These are phyloP conservation scores for Fusarium fracticaudum DNA, from an alignment of 2,329 filamentous ascomycete genomes.

Conservation along the genomic window DNA sequence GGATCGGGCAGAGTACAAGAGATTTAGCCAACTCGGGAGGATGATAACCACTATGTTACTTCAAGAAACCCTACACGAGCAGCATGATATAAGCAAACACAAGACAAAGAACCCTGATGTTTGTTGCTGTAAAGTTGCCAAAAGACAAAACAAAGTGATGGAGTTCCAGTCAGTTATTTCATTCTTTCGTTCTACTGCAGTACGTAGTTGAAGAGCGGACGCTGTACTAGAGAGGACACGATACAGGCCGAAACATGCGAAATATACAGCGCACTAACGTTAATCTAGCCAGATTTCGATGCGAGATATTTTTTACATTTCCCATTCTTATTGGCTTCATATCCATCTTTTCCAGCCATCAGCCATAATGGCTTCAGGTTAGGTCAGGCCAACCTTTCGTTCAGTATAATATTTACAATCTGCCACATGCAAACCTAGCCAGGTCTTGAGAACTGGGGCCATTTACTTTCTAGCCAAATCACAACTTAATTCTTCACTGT, in stretches of 20 bases:
- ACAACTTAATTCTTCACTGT: neutral
- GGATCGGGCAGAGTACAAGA: neutral
- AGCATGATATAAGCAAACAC: neutral
- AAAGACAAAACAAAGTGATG: neutral
- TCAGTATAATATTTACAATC: rapidly evolving
- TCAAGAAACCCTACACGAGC: neutral
- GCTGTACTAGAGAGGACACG: neutral
- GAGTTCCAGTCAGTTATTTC: too few species aligned
- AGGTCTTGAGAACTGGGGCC: neutral
- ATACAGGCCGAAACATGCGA: neutral
- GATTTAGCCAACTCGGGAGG: neutral
- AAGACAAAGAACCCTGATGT: too few species aligned
- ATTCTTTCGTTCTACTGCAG: too few species aligned
- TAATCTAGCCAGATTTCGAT: rapidly evolving
- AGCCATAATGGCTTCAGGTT: too few species aligned
- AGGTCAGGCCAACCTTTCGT: neutral
- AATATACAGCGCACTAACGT: too few species aligned
- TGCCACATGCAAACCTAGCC: rapidly evolving
- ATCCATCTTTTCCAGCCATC: neutral
- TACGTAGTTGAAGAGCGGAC: neutral
- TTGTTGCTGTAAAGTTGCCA: neutral
- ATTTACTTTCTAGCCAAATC: too few species aligned
- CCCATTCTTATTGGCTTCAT: too few species aligned
- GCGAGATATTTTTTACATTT: too few species aligned
- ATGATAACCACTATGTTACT: neutral